A percentile compares a stretch with the other conserved stretches of the same genome.
These are phyloP conservation scores for Cercospora berteroae DNA, from an alignment of 2,329 filamentous ascomycete genomes.

Conservation along the genomic window DNA sequence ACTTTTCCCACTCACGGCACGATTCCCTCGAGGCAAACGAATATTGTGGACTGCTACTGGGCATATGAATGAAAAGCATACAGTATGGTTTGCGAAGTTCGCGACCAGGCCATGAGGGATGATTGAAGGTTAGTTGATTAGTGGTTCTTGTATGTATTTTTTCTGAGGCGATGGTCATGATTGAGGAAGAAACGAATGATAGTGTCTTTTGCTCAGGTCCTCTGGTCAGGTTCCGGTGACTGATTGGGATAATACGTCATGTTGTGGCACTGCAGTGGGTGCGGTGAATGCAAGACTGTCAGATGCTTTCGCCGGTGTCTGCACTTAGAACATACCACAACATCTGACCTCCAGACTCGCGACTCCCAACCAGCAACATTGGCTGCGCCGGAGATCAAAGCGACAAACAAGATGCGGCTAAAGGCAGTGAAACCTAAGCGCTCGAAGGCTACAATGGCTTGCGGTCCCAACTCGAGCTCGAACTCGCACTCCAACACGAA, in stretches of 20 bases:
- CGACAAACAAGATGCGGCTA: neutral
- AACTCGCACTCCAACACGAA: neutral
- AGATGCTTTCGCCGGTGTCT: neutral
- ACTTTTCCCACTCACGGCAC: neutral
- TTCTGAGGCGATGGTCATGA: neutral
- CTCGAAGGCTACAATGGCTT: neutral
- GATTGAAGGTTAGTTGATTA: neutral
- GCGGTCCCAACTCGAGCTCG: neutral
- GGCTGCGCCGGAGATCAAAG: neutral
- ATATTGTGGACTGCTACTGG: neutral
- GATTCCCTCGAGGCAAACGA: neutral
- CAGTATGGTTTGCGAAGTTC: conserved; percentile 6
- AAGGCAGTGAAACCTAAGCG: neutral
- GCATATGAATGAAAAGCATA: conserved; percentile 6
- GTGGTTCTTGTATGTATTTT: neutral
- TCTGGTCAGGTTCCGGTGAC: neutral
- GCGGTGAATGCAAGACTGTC: neutral
- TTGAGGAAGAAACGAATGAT: neutral
- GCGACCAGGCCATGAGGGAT: neutral
- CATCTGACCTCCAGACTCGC: too few species aligned
- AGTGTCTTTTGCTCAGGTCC: neutral
- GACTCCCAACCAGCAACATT: neutral
- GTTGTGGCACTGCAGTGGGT: neutral
- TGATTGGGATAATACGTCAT: neutral
- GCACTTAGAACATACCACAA: neutral